Evolutionary conservation across 306 rosid species (phyloP), one percentile per base, ranked within the genome.

Genomic region (Rosa chinensis): DNA sequence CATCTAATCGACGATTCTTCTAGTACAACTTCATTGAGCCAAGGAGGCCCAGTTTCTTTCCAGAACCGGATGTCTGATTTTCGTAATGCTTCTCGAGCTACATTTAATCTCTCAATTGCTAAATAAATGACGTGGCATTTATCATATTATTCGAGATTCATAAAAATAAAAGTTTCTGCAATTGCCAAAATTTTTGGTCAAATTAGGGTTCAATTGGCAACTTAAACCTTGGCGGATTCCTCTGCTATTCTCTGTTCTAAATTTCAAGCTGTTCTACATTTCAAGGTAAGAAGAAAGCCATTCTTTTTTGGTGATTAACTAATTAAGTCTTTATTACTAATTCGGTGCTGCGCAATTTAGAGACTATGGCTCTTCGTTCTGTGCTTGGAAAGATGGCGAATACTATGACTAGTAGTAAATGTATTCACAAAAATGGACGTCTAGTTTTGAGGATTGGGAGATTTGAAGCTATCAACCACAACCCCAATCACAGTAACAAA

Each of bases 291-390:
- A 50, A 16, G 14, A 50, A 50, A 4, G 56, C 6, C 14, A 11
- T 14, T 50, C 5, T 50, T 12, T 14, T 13, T 50, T 50, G 49
- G 11, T 45, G 56, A 45, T 45, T 45, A 7, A 45, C 3, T 32
- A 32, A 32, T 32, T 32, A 2, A 45, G 49, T 45, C 8, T 3
- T 17, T 50, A 47, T 47, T 47, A 10, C 56, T 14, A 13, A 16
- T 50, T 50, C n/a, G 6, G 56, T 50, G n/a, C 16, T 50, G 8
- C 56, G 6, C 25, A 1, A 18, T 18, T 55, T 55, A 7, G 18
- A 61, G 35, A 59, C 12, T 2, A 56, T 61, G 66, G 69, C 69
- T 63, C n/a, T 63, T 32, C 69, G 69, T 63, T 63, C 43, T 32
- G 69, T 63, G 42, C 69, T 63, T 14, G n/a, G 69, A 63, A 63